Percentiles rank a stretch among this genome's conserved stretches.
phyloP scores from a whole-genome alignment of 306 rosid species.

The Cucumis hystrix region DNA sequence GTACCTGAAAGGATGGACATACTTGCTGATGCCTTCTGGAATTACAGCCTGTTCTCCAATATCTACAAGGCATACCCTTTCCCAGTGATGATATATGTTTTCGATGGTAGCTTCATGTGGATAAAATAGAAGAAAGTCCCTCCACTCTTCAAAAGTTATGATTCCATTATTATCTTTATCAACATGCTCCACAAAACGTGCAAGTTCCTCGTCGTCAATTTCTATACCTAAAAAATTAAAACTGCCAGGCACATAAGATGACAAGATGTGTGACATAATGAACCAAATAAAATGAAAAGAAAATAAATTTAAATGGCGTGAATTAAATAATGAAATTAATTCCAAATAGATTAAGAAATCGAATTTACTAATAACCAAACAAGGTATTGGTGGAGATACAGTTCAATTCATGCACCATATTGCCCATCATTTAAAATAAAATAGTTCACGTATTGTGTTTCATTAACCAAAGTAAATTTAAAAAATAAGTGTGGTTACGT shows the following conservation, averaged over 20 bases:
- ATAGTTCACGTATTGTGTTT: background rate
- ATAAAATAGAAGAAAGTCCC: slow-evolving; percentile 87
- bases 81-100: slow-evolving; percentile 92
- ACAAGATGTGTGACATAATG: slow-evolving; percentile 14
- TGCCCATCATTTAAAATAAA: background rate
- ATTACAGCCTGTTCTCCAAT: slow-evolving; percentile 87
- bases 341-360: background rate
- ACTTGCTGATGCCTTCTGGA: slow-evolving; percentile 80
- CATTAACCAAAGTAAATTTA: background rate
- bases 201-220: slow-evolving; percentile 90
- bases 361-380: background rate
- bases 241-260: slow-evolving; percentile 49
- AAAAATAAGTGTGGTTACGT: background rate
- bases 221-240: slow-evolving; percentile 66
- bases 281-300: background rate
- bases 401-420: background rate
- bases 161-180: slow-evolving; percentile 93
- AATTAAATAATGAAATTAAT: background rate
- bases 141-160: slow-evolving; percentile 94
- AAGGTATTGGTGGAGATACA: background rate
- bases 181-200: slow-evolving; percentile 87
- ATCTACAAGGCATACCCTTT: slow-evolving; percentile 85
- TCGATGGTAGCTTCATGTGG: slow-evolving; percentile 96
- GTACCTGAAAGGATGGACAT: slow-evolving; percentile 69
- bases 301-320: background rate